Conservation (phyloP, 768 basidiomycete species). For the Lentinula guzmanii region DNA sequence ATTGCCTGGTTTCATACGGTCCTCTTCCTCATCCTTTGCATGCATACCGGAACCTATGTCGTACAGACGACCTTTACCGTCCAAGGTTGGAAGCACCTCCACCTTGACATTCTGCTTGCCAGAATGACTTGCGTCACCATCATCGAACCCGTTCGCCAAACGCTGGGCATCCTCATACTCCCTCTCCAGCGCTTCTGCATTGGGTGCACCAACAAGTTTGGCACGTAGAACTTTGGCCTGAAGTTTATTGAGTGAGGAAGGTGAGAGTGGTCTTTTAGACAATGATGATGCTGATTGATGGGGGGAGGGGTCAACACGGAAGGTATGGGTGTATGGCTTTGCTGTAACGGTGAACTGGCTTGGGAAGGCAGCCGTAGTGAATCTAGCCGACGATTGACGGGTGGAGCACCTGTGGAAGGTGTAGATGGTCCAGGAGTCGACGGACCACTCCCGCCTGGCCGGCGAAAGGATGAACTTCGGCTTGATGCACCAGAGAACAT, state of each 20-base stretch:
- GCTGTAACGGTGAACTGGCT: conserved; percentile 50
- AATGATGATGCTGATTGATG: conserved; percentile 16
- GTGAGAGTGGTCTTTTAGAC: conserved; percentile 49
- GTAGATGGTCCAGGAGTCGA: conserved; percentile 54
- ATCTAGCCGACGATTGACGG: conserved; percentile 48
- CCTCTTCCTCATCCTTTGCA: conserved; percentile 58
- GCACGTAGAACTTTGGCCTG: conserved; percentile 93
- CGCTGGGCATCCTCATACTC: conserved; percentile 76
- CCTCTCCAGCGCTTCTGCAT: conserved; percentile 71
- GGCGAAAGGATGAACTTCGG: conserved; percentile 82
- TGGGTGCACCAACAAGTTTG: conserved; percentile 75
- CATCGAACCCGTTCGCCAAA: conserved; percentile 38
- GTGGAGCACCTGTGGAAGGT: conserved; percentile 26
- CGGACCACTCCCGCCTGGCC: conserved; percentile 65
- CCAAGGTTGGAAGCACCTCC: conserved; percentile 85
- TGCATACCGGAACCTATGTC: conserved; percentile 76
- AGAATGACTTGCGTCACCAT: conserved; percentile 27
- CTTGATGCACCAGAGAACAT: conserved; percentile 74
- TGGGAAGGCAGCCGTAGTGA: conserved; percentile 58
- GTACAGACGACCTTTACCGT: conserved; percentile 79
- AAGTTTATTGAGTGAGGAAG: conserved; percentile 81
- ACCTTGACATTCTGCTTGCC: conserved; percentile 38
- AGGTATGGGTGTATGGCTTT: conserved; percentile 80
- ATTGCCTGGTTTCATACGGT: conserved; percentile 67
- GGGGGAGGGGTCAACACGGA: conserved; percentile 78